Conservation (phyloP, 1,284 basidiomycete species). For the Cryptococcus jaspeensis region DNA sequence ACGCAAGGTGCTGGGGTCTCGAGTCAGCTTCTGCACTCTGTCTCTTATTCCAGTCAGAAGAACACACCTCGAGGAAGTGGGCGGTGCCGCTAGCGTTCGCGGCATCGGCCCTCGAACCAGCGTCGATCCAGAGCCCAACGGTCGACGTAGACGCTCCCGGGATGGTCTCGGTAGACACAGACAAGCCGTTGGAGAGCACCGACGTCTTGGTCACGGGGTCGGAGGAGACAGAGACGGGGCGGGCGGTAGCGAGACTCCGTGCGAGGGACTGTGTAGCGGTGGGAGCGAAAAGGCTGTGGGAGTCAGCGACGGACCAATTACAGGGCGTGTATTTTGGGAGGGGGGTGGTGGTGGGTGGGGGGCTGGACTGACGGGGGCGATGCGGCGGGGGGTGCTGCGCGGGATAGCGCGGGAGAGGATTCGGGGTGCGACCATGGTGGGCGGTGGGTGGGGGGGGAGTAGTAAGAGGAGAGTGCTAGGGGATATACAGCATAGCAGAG, state of each 20-base stretch:
- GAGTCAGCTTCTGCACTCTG: not conserved
- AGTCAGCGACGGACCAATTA: constrained; percentile 12
- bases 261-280: constrained; percentile 27
- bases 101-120: constrained; percentile 94
- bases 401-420: constrained; percentile 42
- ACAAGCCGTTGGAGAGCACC: constrained; percentile 85
- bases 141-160: constrained; percentile 96
- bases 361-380: constrained; percentile 17
- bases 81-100: constrained; percentile 92
- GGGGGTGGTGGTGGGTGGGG: not conserved
- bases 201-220: constrained; percentile 81
- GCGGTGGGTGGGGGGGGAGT: constrained; percentile 9
- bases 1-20: constrained; percentile 42
- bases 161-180: constrained; percentile 88
- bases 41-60: not conserved
- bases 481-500: not conserved
- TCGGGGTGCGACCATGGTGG: constrained; percentile 41
- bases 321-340: constrained; percentile 5
- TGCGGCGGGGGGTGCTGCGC: constrained; percentile 22
- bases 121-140: constrained; percentile 98
- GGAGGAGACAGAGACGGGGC: constrained; percentile 60
- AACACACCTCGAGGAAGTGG: constrained; percentile 87
- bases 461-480: constrained; percentile 5
- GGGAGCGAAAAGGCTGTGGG: not conserved
- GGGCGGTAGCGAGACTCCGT: constrained; percentile 44